Evolutionary conservation across 2,329 filamentous ascomycete genomes (phyloP), one percentile per base, ranked within the genome.

Genomic region (Myriosclerotinia scirpicola): DNA sequence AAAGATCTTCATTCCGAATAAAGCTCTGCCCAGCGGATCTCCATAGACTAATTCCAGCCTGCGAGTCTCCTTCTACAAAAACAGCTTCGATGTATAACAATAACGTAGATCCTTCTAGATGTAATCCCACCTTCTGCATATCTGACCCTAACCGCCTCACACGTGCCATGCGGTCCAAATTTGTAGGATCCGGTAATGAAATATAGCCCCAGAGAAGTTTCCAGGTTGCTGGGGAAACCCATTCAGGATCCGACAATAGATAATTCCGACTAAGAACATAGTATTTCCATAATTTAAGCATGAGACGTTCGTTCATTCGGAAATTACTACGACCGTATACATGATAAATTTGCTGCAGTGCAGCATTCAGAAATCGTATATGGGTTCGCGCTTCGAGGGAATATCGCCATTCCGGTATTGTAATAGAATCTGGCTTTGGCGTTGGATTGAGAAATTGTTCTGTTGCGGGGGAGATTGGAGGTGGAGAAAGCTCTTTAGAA

Each of bases 41-140:
- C 76, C 76, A 81, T 74, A 61, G 75, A 69, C 68, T 38, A 44
- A 74, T 78, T 75, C 65, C 76, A 73, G 66, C 60, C 22, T 69
- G 67, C 12, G 84, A 81, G 75, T 85, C 85, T 2, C 87, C 89
- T 52, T 84, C 82, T 7, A 87, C 80, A 70, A 90, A 88, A 52
- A 90, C 80, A 66, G 89, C 86, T 73, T 92, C 87, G 42, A 93
- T 86, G 42, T 87, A 87, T 38, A 89, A 78, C 22, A 93, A 78
- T 70, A 87, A 85, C 72, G 91, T 88, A 2, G 80, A 76, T 5
- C 82, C 81, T 15, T 78, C 81, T 63, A 93, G 78, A 1, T 80
- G 71, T 59, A 85, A 80, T 9, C 85, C 86, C 22, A 84, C 83
- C 6, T 83, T 81, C 65, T 82, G 80, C 81, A 92, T 89, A 73